Conservation (phyloP, 306 rosid genomes). For the Lagenaria siceraria region DNA sequence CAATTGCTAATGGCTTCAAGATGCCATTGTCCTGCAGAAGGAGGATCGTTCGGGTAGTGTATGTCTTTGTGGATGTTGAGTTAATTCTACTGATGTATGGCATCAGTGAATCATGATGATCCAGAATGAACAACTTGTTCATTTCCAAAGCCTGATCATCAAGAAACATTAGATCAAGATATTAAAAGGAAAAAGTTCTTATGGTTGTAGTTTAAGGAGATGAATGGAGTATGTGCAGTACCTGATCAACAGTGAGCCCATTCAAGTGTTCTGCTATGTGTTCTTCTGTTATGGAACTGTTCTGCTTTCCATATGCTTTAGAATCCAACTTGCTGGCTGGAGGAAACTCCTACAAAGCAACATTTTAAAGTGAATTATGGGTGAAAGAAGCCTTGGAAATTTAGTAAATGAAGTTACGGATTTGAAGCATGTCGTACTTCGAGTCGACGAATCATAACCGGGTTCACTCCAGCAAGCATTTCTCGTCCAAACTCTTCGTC, state of each 20-base stretch:
- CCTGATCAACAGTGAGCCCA: constrained; percentile 51
- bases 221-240: constrained; percentile 11
- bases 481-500: constrained; percentile 84
- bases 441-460: constrained; percentile 65
- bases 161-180: not conserved
- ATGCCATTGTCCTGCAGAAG: constrained; percentile 68
- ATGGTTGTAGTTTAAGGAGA: not conserved
- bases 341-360: constrained; percentile 56
- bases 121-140: constrained; percentile 56
- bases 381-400: not conserved
- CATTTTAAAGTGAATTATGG: not conserved
- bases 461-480: constrained; percentile 96
- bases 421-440: constrained; percentile 23
- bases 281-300: constrained; percentile 49
- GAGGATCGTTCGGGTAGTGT: constrained; percentile 68
- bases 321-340: constrained; percentile 66
- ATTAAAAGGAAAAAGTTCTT: not conserved
- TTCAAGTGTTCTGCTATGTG: constrained; percentile 42
- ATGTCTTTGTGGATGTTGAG: constrained; percentile 71
- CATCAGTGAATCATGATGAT: constrained; percentile 81
- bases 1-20: constrained; percentile 78
- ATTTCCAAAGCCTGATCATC: constrained; percentile 46
- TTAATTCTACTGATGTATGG: constrained; percentile 63
- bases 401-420: not conserved
- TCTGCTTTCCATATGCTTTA: constrained; percentile 50